These are phyloP conservation scores for Trichophaea hybrida DNA, from an alignment of 2,329 filamentous ascomycete genomes.

Conservation along the genomic window DNA sequence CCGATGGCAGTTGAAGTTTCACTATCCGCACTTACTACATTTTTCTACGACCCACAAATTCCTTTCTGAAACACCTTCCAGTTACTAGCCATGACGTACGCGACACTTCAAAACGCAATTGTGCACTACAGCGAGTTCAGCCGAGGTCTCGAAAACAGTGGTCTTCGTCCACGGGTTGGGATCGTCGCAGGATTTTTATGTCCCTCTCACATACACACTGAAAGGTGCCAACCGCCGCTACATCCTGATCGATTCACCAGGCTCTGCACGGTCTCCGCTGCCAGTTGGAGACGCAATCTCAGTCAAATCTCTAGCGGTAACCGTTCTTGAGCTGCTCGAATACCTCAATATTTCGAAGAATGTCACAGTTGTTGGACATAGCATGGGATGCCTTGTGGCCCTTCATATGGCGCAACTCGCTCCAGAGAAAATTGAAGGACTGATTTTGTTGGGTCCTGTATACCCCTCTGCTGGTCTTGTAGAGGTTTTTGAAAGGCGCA, in stretches of 20 bases:
- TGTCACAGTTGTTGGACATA: constrained; percentile 38
- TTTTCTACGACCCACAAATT: not conserved
- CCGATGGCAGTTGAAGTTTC: not conserved
- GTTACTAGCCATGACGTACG: not conserved
- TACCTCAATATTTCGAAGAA: constrained; percentile 28
- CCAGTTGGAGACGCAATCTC: not conserved
- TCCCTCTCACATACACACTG: constrained; percentile 30
- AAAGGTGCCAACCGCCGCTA: not conserved
- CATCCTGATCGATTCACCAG: constrained; percentile 3
- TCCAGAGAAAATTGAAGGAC: not conserved
- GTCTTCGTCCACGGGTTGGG: constrained; percentile 45
- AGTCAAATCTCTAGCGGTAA: not conserved
- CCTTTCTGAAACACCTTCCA: not conserved
- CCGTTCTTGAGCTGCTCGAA: constrained; percentile 29
- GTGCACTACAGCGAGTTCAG: constrained; percentile 4
- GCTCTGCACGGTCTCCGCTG: constrained; percentile 1
- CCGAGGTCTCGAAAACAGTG: constrained; percentile 22
- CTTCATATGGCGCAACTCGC: constrained; percentile 18
- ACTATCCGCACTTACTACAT: not conserved
- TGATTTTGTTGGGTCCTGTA: not conserved
- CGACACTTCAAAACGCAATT: not conserved
- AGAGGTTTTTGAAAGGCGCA: not conserved
- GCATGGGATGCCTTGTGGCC: constrained; percentile 40
- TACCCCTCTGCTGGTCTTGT: not conserved
- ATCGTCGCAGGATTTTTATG: constrained; percentile 35